Conservation (phyloP, 163 green algal genomes). For the Scenedesmus sp. region DNA sequence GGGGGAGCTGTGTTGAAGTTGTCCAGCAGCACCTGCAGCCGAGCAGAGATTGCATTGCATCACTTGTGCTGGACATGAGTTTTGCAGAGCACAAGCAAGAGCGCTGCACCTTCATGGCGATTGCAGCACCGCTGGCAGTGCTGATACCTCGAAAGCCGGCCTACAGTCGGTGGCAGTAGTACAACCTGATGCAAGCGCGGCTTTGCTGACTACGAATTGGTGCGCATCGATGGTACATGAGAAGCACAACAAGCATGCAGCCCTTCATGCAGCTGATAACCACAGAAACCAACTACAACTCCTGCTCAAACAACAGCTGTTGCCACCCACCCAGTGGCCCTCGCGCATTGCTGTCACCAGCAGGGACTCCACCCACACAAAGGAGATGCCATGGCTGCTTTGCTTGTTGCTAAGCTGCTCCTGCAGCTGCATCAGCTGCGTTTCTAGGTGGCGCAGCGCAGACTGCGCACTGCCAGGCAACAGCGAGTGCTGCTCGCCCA, state of each 20-base stretch:
- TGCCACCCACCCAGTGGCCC: slow-evolving; percentile 51
- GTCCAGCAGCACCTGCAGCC: slow-evolving; percentile 57
- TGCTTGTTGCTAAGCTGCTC: not conserved
- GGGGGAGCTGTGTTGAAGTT: slow-evolving; percentile 59
- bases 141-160: too few species aligned
- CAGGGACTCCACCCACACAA: slow-evolving; percentile 48
- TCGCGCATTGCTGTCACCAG: slow-evolving; percentile 44
- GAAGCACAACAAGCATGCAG: too few species aligned
- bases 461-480: not conserved
- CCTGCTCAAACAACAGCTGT: not conserved
- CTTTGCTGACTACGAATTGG: too few species aligned
- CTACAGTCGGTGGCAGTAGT: too few species aligned
- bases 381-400: slow-evolving; percentile 20
- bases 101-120: too few species aligned
- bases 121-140: too few species aligned
- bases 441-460: not conserved
- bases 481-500: not conserved
- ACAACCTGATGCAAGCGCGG: too few species aligned
- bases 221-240: too few species aligned
- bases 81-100: too few species aligned
- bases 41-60: not conserved
- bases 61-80: too few species aligned
- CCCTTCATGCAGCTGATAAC: too few species aligned
- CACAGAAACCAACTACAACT: too few species aligned
- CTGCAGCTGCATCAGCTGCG: slow-evolving; percentile 7